A percentile compares a stretch with the other conserved stretches of the same genome.
Evolutionary conservation across 441 rosid genomes (phyloP).

Genomic region (Viola pubescens): DNA sequence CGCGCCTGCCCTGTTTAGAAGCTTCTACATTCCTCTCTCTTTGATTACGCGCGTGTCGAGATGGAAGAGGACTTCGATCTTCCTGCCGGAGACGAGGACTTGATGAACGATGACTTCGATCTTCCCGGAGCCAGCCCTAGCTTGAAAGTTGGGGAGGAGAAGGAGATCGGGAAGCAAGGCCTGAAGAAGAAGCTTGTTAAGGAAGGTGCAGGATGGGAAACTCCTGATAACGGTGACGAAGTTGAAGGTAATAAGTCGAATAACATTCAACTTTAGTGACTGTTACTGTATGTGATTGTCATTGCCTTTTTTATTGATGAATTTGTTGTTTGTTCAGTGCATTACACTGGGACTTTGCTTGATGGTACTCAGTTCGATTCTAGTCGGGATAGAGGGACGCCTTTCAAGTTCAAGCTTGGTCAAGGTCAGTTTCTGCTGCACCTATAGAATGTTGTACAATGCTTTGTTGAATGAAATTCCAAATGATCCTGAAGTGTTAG

Average conservation of each 20-base stretch:
- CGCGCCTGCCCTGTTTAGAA: not conserved
- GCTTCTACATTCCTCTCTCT: not conserved
- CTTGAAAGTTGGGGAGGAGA: slow-evolving; percentile 57
- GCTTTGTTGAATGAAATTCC: not conserved
- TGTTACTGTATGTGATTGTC: too few relatives aligned
- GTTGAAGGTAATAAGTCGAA: slow-evolving; percentile 49
- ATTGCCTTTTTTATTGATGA: not conserved
- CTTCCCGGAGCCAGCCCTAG: slow-evolving; percentile 23
- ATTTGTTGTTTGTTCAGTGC: slow-evolving; percentile 35
- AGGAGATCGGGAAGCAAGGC: slow-evolving; percentile 55
- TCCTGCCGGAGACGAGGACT: slow-evolving; percentile 25
- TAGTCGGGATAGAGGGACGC: slow-evolving; percentile 64
- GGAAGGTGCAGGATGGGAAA: slow-evolving; percentile 62
- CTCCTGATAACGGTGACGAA: slow-evolving; percentile 63
- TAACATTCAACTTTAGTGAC: not conserved
- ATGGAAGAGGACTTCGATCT: slow-evolving; percentile 67
- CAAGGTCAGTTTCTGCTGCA: slow-evolving; percentile 37
- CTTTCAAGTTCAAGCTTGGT: slow-evolving; percentile 87
- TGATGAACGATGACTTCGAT: slow-evolving; percentile 22
- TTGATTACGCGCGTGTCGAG: not conserved
- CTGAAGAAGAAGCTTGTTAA: slow-evolving; percentile 63
- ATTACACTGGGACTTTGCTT: slow-evolving; percentile 78
- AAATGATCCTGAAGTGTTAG: not conserved
- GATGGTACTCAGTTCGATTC: slow-evolving; percentile 87
- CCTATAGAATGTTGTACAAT: too few relatives aligned